Percentiles rank a stretch among this genome's conserved stretches.
phyloP scores from a whole-genome alignment of 306 rosid species.

The Inga leiocalycina region DNA sequence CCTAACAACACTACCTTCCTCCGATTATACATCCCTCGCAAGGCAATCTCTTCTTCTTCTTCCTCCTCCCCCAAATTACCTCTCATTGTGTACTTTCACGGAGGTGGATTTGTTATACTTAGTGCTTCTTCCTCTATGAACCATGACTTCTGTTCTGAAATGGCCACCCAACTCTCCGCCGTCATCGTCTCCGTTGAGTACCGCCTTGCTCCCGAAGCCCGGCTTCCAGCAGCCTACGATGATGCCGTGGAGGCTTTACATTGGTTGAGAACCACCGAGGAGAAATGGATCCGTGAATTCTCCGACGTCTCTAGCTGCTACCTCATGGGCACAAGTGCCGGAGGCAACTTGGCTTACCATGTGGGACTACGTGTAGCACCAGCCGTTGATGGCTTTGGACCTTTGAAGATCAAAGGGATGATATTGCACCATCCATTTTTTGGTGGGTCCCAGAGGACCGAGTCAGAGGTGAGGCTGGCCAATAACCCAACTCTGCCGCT shows the following conservation, averaged over 20 bases:
- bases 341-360: slow-evolving; percentile 46
- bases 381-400: slow-evolving; percentile 5
- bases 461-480: slow-evolving; percentile 37
- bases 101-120: slow-evolving; percentile 27
- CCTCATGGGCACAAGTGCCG: slow-evolving; percentile 47
- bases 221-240: slow-evolving; percentile 44
- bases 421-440: slow-evolving; percentile 53
- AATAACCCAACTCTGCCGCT: slow-evolving; percentile 33
- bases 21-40: slow-evolving; percentile 39
- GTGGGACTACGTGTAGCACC: slow-evolving; percentile 29
- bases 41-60: background rate
- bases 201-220: slow-evolving; percentile 45
- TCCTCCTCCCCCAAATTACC: slow-evolving; percentile 27
- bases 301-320: slow-evolving; percentile 28
- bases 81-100: slow-evolving; percentile 39
- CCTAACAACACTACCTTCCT: slow-evolving; percentile 31
- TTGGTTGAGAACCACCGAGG: slow-evolving; percentile 24
- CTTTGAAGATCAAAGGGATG: slow-evolving; percentile 44
- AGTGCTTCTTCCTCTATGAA: background rate
- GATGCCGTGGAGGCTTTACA: slow-evolving; percentile 37
- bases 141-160: slow-evolving; percentile 37
- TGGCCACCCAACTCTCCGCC: slow-evolving; percentile 26
- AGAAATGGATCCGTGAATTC: slow-evolving; percentile 31
- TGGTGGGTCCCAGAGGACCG: slow-evolving; percentile 49
- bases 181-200: slow-evolving; percentile 36